phyloP scores from a whole-genome alignment of 2,329 filamentous ascomycete species.

The Cladosporium sp. region DNA sequence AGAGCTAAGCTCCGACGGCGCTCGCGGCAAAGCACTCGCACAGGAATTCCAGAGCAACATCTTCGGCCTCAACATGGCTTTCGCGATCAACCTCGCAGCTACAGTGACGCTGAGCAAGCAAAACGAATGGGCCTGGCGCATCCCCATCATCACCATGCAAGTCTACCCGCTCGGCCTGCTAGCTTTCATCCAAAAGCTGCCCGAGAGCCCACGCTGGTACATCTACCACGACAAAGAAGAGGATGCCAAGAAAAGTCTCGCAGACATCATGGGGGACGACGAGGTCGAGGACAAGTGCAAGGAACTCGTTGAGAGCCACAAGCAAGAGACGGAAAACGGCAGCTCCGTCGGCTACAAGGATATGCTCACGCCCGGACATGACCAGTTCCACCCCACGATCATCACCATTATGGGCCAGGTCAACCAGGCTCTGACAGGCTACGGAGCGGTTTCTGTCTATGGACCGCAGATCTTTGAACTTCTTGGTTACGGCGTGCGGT shows the following conservation, averaged over 20 bases:
- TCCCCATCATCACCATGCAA: conserved; percentile 60
- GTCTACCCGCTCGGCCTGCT: conserved; percentile 53
- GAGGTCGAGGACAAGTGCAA: conserved; percentile 32
- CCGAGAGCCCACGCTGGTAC: conserved; percentile 57
- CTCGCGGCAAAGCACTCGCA: conserved; percentile 54
- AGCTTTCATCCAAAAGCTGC: conserved; percentile 49
- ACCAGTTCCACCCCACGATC: conserved; percentile 58
- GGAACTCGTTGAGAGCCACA: conserved; percentile 48
- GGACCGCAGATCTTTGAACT: conserved; percentile 62
- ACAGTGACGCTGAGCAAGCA: conserved; percentile 52
- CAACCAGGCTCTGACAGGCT: conserved; percentile 55
- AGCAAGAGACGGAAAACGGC: conserved; percentile 41
- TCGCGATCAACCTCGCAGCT: conserved; percentile 54
- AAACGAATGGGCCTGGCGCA: conserved; percentile 59
- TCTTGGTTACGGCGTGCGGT: conserved; percentile 50
- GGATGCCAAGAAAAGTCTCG: conserved; percentile 48
- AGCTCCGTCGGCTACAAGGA: conserved; percentile 50
- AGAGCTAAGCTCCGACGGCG: conserved; percentile 54
- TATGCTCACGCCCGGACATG: conserved; percentile 53
- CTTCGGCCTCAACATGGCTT: conserved; percentile 58
- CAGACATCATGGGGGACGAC: conserved; percentile 48
- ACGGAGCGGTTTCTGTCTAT: conserved; percentile 55
- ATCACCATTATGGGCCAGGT: conserved; percentile 61
- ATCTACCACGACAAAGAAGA: conserved; percentile 49
- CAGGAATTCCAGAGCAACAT: conserved; percentile 64